Base-by-base conservation (phyloP, 2,329 filamentous ascomycete species). In the Cladosporium sp. region DNA sequence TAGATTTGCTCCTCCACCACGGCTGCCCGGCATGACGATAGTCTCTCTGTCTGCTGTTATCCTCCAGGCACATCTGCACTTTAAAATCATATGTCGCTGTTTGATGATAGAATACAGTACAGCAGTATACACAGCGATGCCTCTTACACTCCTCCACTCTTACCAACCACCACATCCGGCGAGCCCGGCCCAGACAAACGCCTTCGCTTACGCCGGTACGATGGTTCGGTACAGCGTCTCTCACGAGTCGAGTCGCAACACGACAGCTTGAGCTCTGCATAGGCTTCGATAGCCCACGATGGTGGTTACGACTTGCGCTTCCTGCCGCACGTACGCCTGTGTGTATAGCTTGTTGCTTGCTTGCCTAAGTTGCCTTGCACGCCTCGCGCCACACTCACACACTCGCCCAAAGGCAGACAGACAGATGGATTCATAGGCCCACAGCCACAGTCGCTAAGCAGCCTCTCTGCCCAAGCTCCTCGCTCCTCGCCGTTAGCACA, bases 401-500 rank as follows among this genome's bases (percentile, higher is more conserved):
- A 28, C 59, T 48, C 48, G 28, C 25, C 18, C 1, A 23, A 39
- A 23, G 57, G 10, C 57, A 46, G n/a, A 10, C 39, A 21, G 21
- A n/a, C n/a, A 7, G 39, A 53, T 53, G 21, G 59, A 26, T 26
- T 8, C 51, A 43, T 62, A 30, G 59, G 30, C 23, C 46, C 59
- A 62, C 46, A 48, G 59, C 43, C 46, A 49, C 59, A 62, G 43
- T 32, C 25, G 57, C 57, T 59, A 46, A 53, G 46, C 30, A 36
- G 46, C 58, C 28, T 30, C 48, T 36, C 32, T 39, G 48, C 48
- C 46, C 48, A 62, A 62, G 59, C 59, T 53, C 59, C 59, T 32
- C 51, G 59, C 59, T 53, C 58, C 58, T 53, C 28, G 51, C 51
- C 51, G 30, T 62, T 62, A 39, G 59, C 28, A 53, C 30, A 53